phyloP scores from a whole-genome alignment of 352 stramenopile species.

The Globisporangium solare region DNA sequence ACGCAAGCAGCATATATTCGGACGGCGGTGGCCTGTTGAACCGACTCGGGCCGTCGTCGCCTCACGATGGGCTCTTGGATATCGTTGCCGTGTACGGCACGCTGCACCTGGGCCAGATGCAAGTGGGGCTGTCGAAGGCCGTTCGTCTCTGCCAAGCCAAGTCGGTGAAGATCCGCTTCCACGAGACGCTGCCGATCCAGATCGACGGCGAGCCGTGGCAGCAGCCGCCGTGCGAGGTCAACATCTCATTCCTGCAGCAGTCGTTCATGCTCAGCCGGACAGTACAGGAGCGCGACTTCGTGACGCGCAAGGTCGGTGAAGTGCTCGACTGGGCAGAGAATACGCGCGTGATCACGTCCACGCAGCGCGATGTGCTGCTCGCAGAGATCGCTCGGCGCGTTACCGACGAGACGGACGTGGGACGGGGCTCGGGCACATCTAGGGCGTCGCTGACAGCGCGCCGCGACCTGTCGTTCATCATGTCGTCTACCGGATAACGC shows the following conservation, averaged over 20 bases:
- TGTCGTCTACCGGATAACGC: constrained; percentile 2
- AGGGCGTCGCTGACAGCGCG: constrained; percentile 10
- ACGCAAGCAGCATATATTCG: constrained; percentile 21
- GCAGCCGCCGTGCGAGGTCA: constrained; percentile 77
- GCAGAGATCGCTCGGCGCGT: constrained; percentile 69
- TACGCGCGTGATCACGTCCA: constrained; percentile 61
- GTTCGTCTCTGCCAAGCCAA: constrained; percentile 75
- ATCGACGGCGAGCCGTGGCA: constrained; percentile 95
- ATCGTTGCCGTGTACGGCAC: constrained; percentile 92
- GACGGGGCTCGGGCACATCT: constrained; percentile 15
- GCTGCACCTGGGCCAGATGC: constrained; percentile 93
- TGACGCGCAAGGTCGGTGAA: constrained; percentile 75
- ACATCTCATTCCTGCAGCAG: constrained; percentile 81
- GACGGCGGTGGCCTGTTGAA: constrained; percentile 21
- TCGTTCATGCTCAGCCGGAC: constrained; percentile 82
- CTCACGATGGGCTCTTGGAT: constrained; percentile 90
- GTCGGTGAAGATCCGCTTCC: constrained; percentile 46
- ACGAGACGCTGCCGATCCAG: constrained; percentile 80
- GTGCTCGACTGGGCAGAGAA: constrained; percentile 83
- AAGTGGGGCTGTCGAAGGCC: constrained; percentile 81
- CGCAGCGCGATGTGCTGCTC: constrained; percentile 66
- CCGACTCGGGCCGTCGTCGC: constrained; percentile 51
- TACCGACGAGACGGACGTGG: constrained; percentile 28
- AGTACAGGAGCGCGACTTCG: constrained; percentile 68
- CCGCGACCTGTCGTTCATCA: constrained; percentile 20